These are phyloP conservation scores for Coprinellus micaceus DNA, from an alignment of 768 basidiomycete genomes.

Conservation along the genomic window DNA sequence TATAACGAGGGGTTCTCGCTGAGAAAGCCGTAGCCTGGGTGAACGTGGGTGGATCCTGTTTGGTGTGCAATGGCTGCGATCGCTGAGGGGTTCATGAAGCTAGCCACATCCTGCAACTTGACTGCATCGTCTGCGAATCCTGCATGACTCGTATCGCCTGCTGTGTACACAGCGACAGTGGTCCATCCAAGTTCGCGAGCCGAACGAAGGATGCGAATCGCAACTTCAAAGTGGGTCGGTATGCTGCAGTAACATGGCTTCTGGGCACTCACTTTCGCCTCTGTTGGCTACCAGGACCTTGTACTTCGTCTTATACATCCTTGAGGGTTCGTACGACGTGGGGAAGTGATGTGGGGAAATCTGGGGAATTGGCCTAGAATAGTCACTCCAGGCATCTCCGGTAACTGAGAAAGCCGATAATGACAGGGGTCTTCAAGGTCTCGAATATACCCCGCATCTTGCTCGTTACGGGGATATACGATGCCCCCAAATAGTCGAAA, in stretches of 20 bases:
- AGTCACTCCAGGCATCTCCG: neutral
- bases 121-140: conserved; percentile 82
- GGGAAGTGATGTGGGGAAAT: neutral
- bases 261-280: conserved; percentile 51
- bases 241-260: conserved; percentile 19
- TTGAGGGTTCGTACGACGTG: neutral
- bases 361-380: conserved; percentile 1
- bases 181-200: conserved; percentile 85
- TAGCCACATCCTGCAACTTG: conserved; percentile 75
- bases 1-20: conserved; percentile 83
- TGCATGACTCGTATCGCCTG: conserved; percentile 77
- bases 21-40: conserved; percentile 77
- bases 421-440: neutral
- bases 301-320: conserved; percentile 30
- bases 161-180: conserved; percentile 84
- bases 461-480: neutral
- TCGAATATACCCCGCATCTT: neutral
- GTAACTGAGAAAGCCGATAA: neutral
- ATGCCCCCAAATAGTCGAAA: conserved; percentile 19
- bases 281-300: conserved; percentile 77
- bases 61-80: conserved; percentile 28
- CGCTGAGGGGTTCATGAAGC: conserved; percentile 28
- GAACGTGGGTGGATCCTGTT: conserved; percentile 34
- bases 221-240: conserved; percentile 44
- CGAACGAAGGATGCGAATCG: conserved; percentile 84